A percentile compares a stretch with the other conserved stretches of the same genome.
Evolutionary conservation across 306 rosid species (phyloP).

Genomic region (Oxytropis ochrocephala): DNA sequence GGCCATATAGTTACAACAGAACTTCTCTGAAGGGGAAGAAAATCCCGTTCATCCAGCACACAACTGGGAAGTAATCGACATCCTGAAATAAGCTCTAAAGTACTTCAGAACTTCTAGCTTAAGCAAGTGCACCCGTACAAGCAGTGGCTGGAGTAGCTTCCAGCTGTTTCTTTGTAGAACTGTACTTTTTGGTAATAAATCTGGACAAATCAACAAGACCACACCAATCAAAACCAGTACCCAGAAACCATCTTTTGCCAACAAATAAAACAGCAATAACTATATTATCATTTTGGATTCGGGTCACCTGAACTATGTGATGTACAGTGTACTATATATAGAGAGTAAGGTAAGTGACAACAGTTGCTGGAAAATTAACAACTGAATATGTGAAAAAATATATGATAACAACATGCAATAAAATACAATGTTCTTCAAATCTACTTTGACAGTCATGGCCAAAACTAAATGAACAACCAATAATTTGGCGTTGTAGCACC

Average conservation of each 20-base stretch:
- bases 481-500: not conserved
- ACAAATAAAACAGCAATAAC: not conserved
- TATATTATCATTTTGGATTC: not conserved
- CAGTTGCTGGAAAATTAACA: not conserved
- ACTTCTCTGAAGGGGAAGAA: slow-evolving; percentile 21
- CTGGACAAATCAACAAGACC: slow-evolving; percentile 32
- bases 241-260: not conserved
- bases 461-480: no score
- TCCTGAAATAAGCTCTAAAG: slow-evolving; percentile 13
- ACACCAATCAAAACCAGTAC: not conserved
- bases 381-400: not conserved
- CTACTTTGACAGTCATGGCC: not conserved
- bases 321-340: not conserved
- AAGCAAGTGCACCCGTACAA: slow-evolving; percentile 74
- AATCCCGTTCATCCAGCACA: not conserved
- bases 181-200: slow-evolving; percentile 82
- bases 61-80: slow-evolving; percentile 22
- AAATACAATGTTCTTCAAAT: not conserved
- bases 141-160: slow-evolving; percentile 66
- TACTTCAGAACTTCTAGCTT: slow-evolving; percentile 22
- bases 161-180: slow-evolving; percentile 63
- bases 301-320: not conserved
- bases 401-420: not conserved
- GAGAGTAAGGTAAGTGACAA: not conserved
- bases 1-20: slow-evolving; percentile 24